phyloP scores from a whole-genome alignment of 2,329 filamentous ascomycete genomes.

The Gaeumannomyces sp. region DNA sequence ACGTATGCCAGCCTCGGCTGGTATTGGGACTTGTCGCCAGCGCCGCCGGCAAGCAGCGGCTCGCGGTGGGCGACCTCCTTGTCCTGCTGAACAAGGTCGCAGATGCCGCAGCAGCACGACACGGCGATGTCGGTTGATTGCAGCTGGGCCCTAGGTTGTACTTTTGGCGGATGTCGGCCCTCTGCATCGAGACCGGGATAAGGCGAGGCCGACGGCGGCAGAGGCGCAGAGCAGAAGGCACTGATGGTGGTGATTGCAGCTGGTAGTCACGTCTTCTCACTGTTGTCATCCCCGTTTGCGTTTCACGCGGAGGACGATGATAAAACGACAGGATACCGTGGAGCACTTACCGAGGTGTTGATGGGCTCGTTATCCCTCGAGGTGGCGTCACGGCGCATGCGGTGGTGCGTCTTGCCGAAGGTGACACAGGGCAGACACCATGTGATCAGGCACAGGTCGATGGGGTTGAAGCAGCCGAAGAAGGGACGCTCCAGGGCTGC shows the following conservation, averaged over 20 bases:
- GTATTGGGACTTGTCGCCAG: constrained; percentile 25
- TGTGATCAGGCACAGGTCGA: constrained; percentile 37
- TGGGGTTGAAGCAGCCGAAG: constrained; percentile 38
- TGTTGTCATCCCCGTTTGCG: not conserved
- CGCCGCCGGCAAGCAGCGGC: constrained; percentile 12
- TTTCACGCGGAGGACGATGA: no score
- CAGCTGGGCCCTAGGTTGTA: constrained; percentile 40
- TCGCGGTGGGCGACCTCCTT: constrained; percentile 38
- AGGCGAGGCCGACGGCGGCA: constrained; percentile 33
- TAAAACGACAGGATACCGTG: no score
- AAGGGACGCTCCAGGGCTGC: constrained; percentile 34
- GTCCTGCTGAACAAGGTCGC: constrained; percentile 39
- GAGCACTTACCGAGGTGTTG: constrained; percentile 37
- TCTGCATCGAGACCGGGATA: constrained; percentile 39
- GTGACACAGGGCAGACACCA: constrained; percentile 42
- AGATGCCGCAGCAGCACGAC: constrained; percentile 40
- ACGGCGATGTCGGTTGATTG: constrained; percentile 33
- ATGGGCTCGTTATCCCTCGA: constrained; percentile 39
- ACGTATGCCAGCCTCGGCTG: constrained; percentile 24
- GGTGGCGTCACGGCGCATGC: constrained; percentile 32
- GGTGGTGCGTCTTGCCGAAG: constrained; percentile 43
- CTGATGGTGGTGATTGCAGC: constrained; percentile 15
- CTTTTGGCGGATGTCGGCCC: constrained; percentile 37
- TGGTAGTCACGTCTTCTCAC: not conserved
- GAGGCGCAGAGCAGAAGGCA: constrained; percentile 38